Percentiles rank a stretch among this genome's conserved stretches.
phyloP scores from a whole-genome alignment of 1,284 basidiomycete genomes.

The Microbotryum intermedium region DNA sequence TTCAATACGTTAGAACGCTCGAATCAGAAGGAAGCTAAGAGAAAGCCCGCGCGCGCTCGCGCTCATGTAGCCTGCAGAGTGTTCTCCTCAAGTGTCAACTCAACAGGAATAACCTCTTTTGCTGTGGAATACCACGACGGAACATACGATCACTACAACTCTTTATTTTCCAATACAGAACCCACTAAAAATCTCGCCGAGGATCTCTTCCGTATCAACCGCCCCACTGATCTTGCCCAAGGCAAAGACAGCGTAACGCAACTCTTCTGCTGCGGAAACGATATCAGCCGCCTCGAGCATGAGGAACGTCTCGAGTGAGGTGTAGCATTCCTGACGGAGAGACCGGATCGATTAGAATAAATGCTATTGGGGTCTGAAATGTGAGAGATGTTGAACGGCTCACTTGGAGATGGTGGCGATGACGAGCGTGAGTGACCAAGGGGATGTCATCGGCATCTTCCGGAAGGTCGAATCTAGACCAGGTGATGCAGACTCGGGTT shows the following conservation, averaged over 20 bases:
- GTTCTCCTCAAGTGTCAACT: too few relatives aligned
- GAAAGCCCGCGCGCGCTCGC: too few relatives aligned
- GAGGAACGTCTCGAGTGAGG: slow-evolving; percentile 59
- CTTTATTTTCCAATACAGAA: slow-evolving; percentile 63
- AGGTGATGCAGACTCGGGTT: neutral
- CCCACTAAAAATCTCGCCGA: slow-evolving; percentile 69
- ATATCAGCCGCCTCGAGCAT: slow-evolving; percentile 47
- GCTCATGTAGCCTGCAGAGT: too few relatives aligned
- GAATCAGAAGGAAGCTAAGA: too few relatives aligned
- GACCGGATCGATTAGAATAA: too few relatives aligned
- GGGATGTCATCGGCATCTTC: slow-evolving; percentile 44
- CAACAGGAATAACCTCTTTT: neutral
- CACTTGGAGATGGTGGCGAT: slow-evolving; percentile 60
- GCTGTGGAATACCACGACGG: neutral
- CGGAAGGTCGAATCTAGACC: slow-evolving; percentile 24
- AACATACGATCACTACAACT: neutral
- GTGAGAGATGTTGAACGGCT: neutral
- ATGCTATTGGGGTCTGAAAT: too few relatives aligned
- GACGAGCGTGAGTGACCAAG: slow-evolving; percentile 67
- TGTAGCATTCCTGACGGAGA: slow-evolving; percentile 46
- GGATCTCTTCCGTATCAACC: slow-evolving; percentile 64
- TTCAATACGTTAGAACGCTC: too few relatives aligned
- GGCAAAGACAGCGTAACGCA: slow-evolving; percentile 69
- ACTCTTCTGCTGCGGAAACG: slow-evolving; percentile 71
- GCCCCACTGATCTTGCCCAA: slow-evolving; percentile 69